Base-by-base conservation (phyloP, 371 early-diverging fungal genomes). In the Zancudomyces culisetae region DNA sequence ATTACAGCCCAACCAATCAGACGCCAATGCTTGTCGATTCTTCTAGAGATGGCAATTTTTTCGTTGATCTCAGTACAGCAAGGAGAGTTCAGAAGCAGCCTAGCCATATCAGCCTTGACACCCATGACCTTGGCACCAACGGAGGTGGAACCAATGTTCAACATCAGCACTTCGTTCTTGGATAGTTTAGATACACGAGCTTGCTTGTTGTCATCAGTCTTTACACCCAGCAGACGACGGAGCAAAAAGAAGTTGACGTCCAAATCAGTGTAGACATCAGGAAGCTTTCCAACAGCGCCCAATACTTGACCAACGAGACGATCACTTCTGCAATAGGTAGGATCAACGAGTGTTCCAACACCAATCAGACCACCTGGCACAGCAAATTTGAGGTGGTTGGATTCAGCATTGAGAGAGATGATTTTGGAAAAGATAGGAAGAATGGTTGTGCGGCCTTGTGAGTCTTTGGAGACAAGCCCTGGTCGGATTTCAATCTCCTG, bases 331-430 rank as follows among this genome's bases (percentile, higher is more conserved):
- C 98, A 98, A 43, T 97, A 78, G 13, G 90, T 87, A 30, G 99
- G 99, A 72, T 99, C 99, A 68, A 99, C 81, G 59, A 83, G 76
- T 29, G 99, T 99, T 55, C 99, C 99, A 49, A 99, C 98, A 77
- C 97, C 99, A 61, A 99, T 99, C 49, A 99, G 78, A 56, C 99
- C 99, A 56, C 99, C 99, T 24, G 99, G 98, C 54, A 97, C 92
- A 42, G 99, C 99, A 72, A 94, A 92, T 64, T 92, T 75, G 43
- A 99, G 75, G 52, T 78, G 71, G 71, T 98, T 99, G 50, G 71
- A 68, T 68, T 99, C 99, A 28, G 99, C 90, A 55, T 85, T 78
- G 45, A 99, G 79, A 6, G 93, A 79, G 43, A 92, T 70, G 57
- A 99, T 89, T 58, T 84, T 80, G 27, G 96, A 90, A 56, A 90